A percentile compares a stretch with the other conserved stretches of the same genome.
Evolutionary conservation across 2,329 filamentous ascomycete species (phyloP).

Genomic region (Neofusicoccum umdonicola): DNA sequence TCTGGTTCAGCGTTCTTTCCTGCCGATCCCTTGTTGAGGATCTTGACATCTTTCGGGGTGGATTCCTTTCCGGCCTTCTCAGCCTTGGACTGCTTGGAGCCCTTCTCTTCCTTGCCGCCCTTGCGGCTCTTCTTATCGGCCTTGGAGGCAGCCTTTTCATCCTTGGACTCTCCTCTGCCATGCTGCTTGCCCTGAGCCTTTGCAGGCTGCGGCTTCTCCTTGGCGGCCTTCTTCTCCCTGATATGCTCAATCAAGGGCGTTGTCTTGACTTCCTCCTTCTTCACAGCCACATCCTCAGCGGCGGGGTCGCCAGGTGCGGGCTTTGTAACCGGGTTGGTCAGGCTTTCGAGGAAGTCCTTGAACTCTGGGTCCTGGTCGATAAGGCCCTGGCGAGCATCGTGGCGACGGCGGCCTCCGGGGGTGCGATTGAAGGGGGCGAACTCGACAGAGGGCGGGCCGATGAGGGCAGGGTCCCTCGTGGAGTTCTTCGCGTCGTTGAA

Average conservation of each 20-base stretch:
- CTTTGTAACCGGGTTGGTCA: constrained; percentile 71
- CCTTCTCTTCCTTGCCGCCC: constrained; percentile 41
- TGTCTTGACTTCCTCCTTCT: constrained; percentile 66
- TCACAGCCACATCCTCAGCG: constrained; percentile 48
- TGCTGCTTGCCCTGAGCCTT: constrained; percentile 57
- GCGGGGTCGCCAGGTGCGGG: constrained; percentile 48
- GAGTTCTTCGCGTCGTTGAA: constrained; percentile 85
- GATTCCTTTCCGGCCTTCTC: constrained; percentile 64
- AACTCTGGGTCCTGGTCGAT: constrained; percentile 97
- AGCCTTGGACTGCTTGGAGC: constrained; percentile 34
- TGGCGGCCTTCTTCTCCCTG: constrained; percentile 85
- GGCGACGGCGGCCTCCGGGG: constrained; percentile 69
- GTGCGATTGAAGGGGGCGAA: constrained; percentile 81
- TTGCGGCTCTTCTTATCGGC: constrained; percentile 42
- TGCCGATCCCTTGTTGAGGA: constrained; percentile 51
- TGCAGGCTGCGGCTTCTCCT: constrained; percentile 47
- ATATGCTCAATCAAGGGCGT: constrained; percentile 89
- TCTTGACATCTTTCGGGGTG: constrained; percentile 58
- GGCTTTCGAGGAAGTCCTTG: constrained; percentile 82
- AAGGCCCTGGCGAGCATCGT: constrained; percentile 84
- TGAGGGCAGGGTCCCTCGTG: constrained; percentile 66
- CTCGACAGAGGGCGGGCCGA: constrained; percentile 77
- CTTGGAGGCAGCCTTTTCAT: constrained; percentile 49
- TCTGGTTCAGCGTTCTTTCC: constrained; percentile 28
- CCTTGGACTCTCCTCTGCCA: constrained; percentile 60